Percentiles rank a stretch among this genome's conserved stretches.
Conservation (phyloP, 371 early-diverging fungal species). For the Mucor sp. region DNA sequence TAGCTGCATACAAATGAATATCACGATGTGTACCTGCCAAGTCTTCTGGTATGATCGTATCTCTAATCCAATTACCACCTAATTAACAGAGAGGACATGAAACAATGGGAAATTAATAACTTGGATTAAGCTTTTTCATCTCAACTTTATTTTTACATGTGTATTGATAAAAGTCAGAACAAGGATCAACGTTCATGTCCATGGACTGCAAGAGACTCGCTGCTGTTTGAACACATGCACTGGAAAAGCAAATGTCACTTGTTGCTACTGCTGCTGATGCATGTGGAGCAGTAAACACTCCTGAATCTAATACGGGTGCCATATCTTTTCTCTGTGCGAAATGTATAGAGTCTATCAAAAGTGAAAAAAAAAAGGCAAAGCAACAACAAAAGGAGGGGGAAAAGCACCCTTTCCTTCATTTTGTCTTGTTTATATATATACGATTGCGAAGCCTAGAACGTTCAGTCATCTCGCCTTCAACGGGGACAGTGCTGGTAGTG, state of each 20-base stretch:
- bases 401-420: background rate
- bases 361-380: background rate
- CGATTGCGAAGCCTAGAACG: constrained; percentile 12
- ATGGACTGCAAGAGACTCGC: constrained; percentile 32
- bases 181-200: constrained; percentile 41
- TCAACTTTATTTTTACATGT: constrained; percentile 36
- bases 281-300: background rate
- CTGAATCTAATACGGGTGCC: constrained; percentile 1
- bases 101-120: background rate
- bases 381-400: constrained; percentile 3
- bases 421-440: background rate
- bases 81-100: background rate
- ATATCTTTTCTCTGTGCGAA: constrained; percentile 7
- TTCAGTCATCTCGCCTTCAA: constrained; percentile 7
- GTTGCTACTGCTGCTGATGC: background rate
- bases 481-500: constrained; percentile 1
- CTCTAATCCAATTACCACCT: constrained; percentile 55
- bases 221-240: constrained; percentile 46
- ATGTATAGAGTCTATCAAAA: background rate
- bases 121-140: background rate
- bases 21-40: constrained; percentile 35
- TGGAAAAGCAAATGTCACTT: constrained; percentile 33
- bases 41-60: constrained; percentile 49
- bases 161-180: constrained; percentile 52
- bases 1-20: background rate